Evolutionary conservation across 169 alveolate genomes (phyloP).

Genomic region (Plasmodium adleri): DNA sequence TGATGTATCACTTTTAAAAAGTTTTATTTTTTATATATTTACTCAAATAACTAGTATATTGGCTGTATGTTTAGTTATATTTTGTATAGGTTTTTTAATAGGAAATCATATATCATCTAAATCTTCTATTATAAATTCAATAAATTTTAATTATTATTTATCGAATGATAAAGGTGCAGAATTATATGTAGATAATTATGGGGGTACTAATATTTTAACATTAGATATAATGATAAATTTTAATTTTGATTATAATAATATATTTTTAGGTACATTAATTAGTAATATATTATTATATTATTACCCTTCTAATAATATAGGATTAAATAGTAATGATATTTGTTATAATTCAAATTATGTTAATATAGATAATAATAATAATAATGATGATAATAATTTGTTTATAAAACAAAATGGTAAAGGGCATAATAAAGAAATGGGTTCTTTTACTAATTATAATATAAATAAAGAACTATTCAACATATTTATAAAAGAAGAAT

Average conservation of each 20-base stretch:
- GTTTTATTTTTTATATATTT: slow-evolving; percentile 57
- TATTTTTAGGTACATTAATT: slow-evolving; percentile 71
- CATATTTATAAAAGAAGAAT: slow-evolving; percentile 45
- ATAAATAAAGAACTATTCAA: slow-evolving; percentile 7
- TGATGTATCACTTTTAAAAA: slow-evolving; percentile 58
- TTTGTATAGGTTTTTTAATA: slow-evolving; percentile 65
- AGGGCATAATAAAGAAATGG: background rate
- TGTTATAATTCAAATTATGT: slow-evolving; percentile 8
- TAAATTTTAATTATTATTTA: slow-evolving; percentile 29
- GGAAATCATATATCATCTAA: slow-evolving; percentile 69
- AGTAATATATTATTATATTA: slow-evolving; percentile 39
- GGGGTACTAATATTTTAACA: background rate
- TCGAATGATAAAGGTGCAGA: slow-evolving; percentile 39
- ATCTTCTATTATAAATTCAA: slow-evolving; percentile 46
- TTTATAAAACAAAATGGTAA: background rate
- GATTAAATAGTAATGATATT: slow-evolving; percentile 9
- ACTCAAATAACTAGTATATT: slow-evolving; percentile 69
- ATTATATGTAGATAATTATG: slow-evolving; percentile 3
- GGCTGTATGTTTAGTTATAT: slow-evolving; percentile 56
- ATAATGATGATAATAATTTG: background rate
- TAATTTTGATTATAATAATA: slow-evolving; percentile 64
- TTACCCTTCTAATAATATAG: slow-evolving; percentile 68
- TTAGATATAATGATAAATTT: slow-evolving; percentile 57
- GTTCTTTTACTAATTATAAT: background rate
- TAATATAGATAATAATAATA: background rate